Evolutionary conservation across 2,329 filamentous ascomycete genomes (phyloP), one percentile per base, ranked within the genome.

Genomic region (Aspergillus persii): DNA sequence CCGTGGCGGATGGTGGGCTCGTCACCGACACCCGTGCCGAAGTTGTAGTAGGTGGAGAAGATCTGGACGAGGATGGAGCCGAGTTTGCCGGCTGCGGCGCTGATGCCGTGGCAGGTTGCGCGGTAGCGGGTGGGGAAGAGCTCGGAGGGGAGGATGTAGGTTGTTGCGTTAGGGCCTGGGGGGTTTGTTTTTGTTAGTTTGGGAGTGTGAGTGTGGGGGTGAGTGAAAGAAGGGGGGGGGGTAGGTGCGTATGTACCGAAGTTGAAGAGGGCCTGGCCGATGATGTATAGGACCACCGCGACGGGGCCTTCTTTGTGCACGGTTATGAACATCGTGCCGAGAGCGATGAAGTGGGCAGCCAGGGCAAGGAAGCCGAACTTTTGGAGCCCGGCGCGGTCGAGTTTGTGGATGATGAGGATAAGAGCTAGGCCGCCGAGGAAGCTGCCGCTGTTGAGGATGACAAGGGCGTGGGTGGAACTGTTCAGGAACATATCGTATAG

Each of bases 121-220:
- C 83, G 78, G 64, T 84, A 84, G 18, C 80, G 75, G 0, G 83
- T 85, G 3, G 83, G 83, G 62, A 84, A 85, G 54, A 83, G 77
- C 61, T 84, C 83, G 11, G 81, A 82, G n/a, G 83, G 80, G 41
- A 84, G 80, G 65, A 80, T 78, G 58, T 76, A 77, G 6, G 73
- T 78, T 39, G 77, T 76, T 62, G 72, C 73, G 51, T 76, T 77
- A 36, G 75, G 74, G 23, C 73, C 74, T 74, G 50, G 5, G 9
- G 29, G 23, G 8, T 27, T 23, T 23, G 3, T 15, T 39, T 26
- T 12, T 31, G 29, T 60, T 54, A 57, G 55, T 59, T 51, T 48
- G 50, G 26, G 11, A 23, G 18, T 8, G 39, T 50, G 23, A 0
- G 46, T 18, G 33, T 26, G n/a, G 41, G 15, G 33, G 5, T 57